Evolutionary conservation across 805 yeast genomes (phyloP).

Genomic region (Candida adriatica): DNA sequence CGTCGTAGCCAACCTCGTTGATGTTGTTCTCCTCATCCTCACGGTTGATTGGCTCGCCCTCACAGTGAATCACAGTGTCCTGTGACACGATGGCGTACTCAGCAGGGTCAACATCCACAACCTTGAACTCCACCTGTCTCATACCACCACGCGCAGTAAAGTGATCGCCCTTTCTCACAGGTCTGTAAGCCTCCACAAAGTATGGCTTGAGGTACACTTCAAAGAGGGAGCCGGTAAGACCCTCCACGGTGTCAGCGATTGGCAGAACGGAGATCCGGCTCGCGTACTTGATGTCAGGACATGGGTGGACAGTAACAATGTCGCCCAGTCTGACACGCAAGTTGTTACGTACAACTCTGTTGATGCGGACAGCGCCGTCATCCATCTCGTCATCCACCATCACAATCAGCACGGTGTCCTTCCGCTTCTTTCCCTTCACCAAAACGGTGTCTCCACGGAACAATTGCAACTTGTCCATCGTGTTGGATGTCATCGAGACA

Average conservation of each 20-base stretch:
- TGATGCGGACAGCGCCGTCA: conserved; percentile 89
- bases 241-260: conserved; percentile 96
- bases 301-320: conserved; percentile 83
- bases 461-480: conserved; percentile 90
- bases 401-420: conserved; percentile 93
- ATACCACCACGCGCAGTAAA: conserved; percentile 97
- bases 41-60: conserved; percentile 97
- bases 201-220: conserved; percentile 96
- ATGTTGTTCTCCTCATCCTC: conserved; percentile 96
- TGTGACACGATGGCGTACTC: conserved; percentile 98
- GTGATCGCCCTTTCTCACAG: conserved; percentile 95
- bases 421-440: conserved; percentile 96
- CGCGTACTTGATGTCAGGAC: conserved; percentile 98
- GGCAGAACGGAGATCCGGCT: conserved; percentile 92
- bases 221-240: conserved; percentile 91
- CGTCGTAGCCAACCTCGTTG: conserved; percentile 97
- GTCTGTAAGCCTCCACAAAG: conserved; percentile 98
- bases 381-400: conserved; percentile 94
- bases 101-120: conserved; percentile 96
- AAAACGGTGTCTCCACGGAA: conserved; percentile 97
- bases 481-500: conserved; percentile 88
- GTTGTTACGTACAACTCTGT: conserved; percentile 94
- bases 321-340: conserved; percentile 93
- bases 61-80: conserved; percentile 96
- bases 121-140: conserved; percentile 99